Base-by-base conservation (phyloP, 352 stramenopile genomes). In the Phytopythium delawarense region DNA sequence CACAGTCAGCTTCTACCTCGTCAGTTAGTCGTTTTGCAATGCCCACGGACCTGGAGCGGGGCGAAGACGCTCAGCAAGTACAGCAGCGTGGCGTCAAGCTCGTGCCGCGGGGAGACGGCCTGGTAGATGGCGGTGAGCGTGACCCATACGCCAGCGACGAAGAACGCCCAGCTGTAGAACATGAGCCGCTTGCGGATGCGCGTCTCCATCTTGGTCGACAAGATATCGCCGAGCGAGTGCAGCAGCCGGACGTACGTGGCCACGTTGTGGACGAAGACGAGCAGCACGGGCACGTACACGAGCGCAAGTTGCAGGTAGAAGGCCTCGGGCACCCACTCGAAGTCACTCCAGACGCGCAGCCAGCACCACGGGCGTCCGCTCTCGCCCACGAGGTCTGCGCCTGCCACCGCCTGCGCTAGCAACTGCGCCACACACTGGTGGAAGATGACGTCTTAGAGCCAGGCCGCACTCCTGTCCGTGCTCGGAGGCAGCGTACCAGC, bases 311-410 rank as follows among this genome's bases (percentile, higher is more conserved):
- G 79, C n/a, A 87, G 53, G 59, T 79, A 75, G 39, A 89, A 87
- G 15, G 70, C 81, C 28, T 70, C 57, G 2, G 57, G 7, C 4
- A 63, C 72, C 81, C 84, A 92, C 51, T 81, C 62, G 54, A 70
- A 76, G 50, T 78, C 71, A 69, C 66, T 88, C 79, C 79, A 92
- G 30, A 73, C 74, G n/a, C 81, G 81, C 57, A 92, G 74, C 84
- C 84, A 91, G 56, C 84, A 92, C 83, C 84, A 92, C 8, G 81
- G 81, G 0, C 82, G 63, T 0, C 84, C 84, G 30, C 81, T 88
- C 50, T 85, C 72, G 4, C 84, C 83, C 28, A 92, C 62, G 16
- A 92, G 46, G 7, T 72, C 52, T 40, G 76, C 80, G 11, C 84
- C 84, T 16, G 70, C 64, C 20, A 71, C 45, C 0, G 74, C 61